These are phyloP conservation scores for Ganoderma leucocontextum DNA, from an alignment of 1,284 basidiomycete genomes.

Conservation along the genomic window DNA sequence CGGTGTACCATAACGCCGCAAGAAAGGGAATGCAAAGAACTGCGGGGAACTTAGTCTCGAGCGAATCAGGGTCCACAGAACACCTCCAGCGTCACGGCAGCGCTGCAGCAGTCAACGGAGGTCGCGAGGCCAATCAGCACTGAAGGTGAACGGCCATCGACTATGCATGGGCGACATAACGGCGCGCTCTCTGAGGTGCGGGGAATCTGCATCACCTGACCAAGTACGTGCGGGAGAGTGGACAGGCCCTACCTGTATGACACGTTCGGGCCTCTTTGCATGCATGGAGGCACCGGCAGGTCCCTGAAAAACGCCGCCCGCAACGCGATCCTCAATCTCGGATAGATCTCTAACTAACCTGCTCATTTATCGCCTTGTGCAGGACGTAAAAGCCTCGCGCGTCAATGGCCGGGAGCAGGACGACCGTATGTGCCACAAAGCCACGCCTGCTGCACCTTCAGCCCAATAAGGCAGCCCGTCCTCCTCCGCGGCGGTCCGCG, in stretches of 20 bases:
- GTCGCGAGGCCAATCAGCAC: not conserved
- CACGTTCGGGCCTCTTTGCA: not conserved
- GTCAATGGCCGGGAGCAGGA: not conserved
- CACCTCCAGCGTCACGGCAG: not conserved
- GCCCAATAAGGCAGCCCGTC: not conserved
- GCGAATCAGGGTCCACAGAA: not conserved
- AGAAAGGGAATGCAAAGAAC: not conserved
- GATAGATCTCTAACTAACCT: conserved; percentile 5
- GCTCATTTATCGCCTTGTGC: not conserved
- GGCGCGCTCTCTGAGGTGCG: not conserved
- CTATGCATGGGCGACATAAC: not conserved
- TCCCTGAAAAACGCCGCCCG: not conserved
- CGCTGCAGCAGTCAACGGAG: not conserved
- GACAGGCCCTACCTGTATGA: not conserved
- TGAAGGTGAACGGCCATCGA: not conserved
- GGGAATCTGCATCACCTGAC: not conserved
- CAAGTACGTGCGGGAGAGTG: not conserved
- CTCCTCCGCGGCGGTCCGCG: not conserved
- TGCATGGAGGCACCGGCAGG: not conserved
- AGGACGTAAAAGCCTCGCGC: not conserved
- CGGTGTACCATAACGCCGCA: not conserved
- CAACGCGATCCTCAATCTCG: conserved; percentile 1
- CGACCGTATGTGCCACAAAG: not conserved
- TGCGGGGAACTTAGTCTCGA: not conserved
- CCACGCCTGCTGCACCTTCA: not conserved